Evolutionary conservation across 345 rosid species (phyloP).

Genomic region (Balakata baccata): DNA sequence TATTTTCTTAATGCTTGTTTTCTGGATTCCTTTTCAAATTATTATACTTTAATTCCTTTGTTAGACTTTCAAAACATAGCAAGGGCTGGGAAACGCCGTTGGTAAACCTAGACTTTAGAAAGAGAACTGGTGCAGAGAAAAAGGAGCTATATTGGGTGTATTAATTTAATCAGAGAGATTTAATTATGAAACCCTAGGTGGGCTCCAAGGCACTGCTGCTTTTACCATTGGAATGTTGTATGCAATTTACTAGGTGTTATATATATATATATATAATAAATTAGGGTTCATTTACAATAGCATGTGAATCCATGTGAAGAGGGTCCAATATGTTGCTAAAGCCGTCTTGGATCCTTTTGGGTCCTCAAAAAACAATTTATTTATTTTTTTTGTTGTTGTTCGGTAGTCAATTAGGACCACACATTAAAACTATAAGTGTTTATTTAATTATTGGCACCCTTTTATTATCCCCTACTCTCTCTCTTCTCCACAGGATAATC

Average conservation of each 20-base stretch:
- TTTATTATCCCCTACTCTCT: too few species aligned
- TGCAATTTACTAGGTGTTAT: slow-evolving; percentile 22
- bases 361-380: slow-evolving; percentile 19
- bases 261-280: background rate
- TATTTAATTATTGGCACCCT: too few species aligned
- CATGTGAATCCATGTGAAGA: slow-evolving; percentile 68
- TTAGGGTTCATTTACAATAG: slow-evolving; percentile 23
- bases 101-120: slow-evolving; percentile 21
- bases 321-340: slow-evolving; percentile 49
- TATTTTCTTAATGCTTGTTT: slow-evolving; percentile 41
- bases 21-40: slow-evolving; percentile 43
- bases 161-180: slow-evolving; percentile 19
- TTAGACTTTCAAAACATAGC: slow-evolving; percentile 28
- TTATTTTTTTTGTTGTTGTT: too few species aligned
- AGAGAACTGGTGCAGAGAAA: slow-evolving; percentile 9
- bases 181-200: slow-evolving; percentile 14
- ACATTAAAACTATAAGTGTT: too few species aligned
- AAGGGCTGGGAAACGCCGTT: background rate
- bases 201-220: slow-evolving; percentile 31
- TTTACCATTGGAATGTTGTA: slow-evolving; percentile 36
- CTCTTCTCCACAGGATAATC: too few species aligned
- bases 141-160: slow-evolving; percentile 17
- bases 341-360: slow-evolving; percentile 26
- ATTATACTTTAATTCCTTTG: slow-evolving; percentile 25
- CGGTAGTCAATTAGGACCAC: too few species aligned